Evolutionary conservation across 2,329 filamentous ascomycete genomes (phyloP), one percentile per base, ranked within the genome.

Genomic region (Diaporthe aspalathi): DNA sequence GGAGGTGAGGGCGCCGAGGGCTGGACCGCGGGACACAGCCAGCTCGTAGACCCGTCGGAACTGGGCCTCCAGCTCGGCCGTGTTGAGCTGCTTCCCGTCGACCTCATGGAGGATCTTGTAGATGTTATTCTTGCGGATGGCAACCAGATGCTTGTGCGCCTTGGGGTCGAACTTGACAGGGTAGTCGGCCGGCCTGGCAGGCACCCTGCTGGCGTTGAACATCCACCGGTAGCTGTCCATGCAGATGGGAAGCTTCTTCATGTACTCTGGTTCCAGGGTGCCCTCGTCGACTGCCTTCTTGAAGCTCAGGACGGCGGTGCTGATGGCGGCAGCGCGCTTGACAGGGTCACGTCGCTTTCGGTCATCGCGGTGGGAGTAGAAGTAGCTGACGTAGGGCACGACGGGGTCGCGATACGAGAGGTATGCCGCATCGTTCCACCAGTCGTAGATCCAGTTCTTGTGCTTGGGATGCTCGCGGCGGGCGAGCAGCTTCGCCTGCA

Each of bases 171-270:
- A 97, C 84, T 98, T 98, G 80, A 93, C 86, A 12, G 93, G 92
- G 79, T 94, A 90, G 80, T 99, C 96, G 43, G 91, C 88, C 16
- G 94, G 93, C 78, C 92, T 92, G 68, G 93, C 92, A 38, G 95
- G 92, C 50, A 98, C 91, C 76, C 96, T 92, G 82, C 90, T 93
- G 83, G 90, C 91, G 84, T 99, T 98, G 89, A 99, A 99, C 96
- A 99, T 99, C 89, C 92, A 98, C 85, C 97, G 87, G 86, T 98
- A 98, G 80, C 94, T 96, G 86, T 94, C 94, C 96, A 99, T 99
- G 83, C 95, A 96, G 79, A 98, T 95, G 72, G 96, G 96, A 72
- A 97, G 88, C 84, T 94, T 95, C 87, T 97, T 97, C 94, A 99
- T 97, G 85, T 98, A 98, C 84, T 99, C 96, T 29, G 96, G 96